phyloP scores from a whole-genome alignment of 2,329 filamentous ascomycete genomes.

The Nemania diffusa region DNA sequence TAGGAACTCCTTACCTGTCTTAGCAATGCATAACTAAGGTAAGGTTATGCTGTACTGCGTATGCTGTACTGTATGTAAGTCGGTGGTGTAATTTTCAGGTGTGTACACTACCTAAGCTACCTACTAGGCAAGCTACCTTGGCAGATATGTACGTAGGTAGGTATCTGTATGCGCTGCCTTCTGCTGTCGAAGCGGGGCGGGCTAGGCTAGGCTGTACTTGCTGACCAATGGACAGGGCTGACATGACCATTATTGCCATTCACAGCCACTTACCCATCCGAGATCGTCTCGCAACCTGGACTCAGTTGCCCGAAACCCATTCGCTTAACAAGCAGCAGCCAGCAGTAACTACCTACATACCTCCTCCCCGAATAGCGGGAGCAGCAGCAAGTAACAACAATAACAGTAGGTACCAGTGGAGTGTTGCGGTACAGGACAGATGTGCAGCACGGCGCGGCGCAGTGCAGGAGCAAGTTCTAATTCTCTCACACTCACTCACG shows the following conservation, averaged over 20 bases:
- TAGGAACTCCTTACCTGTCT: not conserved
- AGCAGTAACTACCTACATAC: not conserved
- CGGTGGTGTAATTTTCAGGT: no score
- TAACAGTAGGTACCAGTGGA: no score
- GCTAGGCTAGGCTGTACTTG: constrained; percentile 34
- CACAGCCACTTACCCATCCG: constrained; percentile 29
- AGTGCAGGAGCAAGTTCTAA: not conserved
- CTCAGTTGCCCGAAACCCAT: constrained; percentile 32
- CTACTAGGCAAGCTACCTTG: no score
- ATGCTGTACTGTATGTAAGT: no score
- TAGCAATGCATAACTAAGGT: not conserved
- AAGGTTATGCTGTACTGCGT: no score
- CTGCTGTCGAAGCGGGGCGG: constrained; percentile 33
- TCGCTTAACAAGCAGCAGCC: constrained; percentile 34
- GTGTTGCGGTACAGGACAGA: constrained; percentile 3
- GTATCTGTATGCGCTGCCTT: not conserved
- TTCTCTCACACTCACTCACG: not conserved
- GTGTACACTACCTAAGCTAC: no score
- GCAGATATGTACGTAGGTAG: not conserved
- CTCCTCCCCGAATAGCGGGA: not conserved
- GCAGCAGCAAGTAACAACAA: no score
- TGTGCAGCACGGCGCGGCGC: not conserved
- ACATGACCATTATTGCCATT: constrained; percentile 24
- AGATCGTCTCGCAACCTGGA: constrained; percentile 33
- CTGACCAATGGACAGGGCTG: constrained; percentile 37